A percentile compares a stretch with the other conserved stretches of the same genome.
phyloP scores from a whole-genome alignment of 2,329 filamentous ascomycete genomes.

The Penicillium psychrosexuale region DNA sequence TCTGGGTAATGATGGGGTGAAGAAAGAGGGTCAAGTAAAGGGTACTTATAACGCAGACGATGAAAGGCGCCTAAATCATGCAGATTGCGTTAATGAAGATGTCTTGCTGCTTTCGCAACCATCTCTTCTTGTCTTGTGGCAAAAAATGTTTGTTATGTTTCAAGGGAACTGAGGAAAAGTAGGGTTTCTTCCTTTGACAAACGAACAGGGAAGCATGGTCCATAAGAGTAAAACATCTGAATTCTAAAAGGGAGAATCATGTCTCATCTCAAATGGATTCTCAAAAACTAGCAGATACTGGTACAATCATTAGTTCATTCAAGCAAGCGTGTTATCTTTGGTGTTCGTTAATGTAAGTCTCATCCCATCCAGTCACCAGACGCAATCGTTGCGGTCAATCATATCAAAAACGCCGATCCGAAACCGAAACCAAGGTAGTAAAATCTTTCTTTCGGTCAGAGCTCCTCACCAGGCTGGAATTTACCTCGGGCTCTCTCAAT shows the following conservation, averaged over 20 bases:
- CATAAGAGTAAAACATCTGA: background rate
- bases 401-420: slow-evolving; percentile 14
- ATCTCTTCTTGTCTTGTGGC: background rate
- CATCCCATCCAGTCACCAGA: slow-evolving; percentile 6
- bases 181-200: background rate
- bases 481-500: background rate
- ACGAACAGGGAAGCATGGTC: background rate
- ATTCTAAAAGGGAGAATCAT: no score
- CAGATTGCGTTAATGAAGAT: background rate
- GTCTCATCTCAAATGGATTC: background rate
- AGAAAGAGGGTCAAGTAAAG: background rate
- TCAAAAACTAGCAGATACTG: background rate
- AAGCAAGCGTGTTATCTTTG: slow-evolving; percentile 13
- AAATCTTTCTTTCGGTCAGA: background rate
- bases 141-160: background rate
- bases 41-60: background rate
- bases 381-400: slow-evolving; percentile 1
- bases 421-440: background rate
- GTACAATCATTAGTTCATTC: slow-evolving; percentile 23
- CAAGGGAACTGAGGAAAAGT: background rate
- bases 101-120: background rate
- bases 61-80: background rate
- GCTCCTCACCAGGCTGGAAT: background rate
- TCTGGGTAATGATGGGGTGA: background rate
- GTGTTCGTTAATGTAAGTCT: slow-evolving; percentile 15